phyloP scores from a whole-genome alignment of 495 filamentous ascomycete genomes.

The Pseudevernia furfuracea region DNA sequence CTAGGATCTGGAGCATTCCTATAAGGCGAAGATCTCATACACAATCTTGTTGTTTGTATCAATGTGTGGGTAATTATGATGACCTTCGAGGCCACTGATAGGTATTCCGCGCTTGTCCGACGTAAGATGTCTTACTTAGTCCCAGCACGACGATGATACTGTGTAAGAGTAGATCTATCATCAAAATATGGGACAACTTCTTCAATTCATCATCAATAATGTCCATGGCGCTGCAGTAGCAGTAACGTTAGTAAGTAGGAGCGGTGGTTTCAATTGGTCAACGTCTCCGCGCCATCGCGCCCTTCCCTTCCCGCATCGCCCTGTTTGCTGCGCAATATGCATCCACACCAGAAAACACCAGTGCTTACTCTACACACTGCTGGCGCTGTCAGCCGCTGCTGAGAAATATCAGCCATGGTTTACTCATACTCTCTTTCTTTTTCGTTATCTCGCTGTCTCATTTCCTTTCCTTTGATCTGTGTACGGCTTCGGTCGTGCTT shows the following conservation, averaged over 20 bases:
- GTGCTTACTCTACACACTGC: slow-evolving; percentile 1
- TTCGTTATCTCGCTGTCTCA: background rate
- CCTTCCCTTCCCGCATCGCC: slow-evolving; percentile 2
- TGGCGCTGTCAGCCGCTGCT: background rate
- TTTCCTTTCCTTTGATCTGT: background rate
- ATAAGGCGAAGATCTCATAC: background rate
- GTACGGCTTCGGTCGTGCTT: background rate
- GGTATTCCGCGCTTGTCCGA: background rate
- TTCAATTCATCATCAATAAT: background rate
- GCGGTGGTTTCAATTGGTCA: background rate
- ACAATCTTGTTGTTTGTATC: no score
- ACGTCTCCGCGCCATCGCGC: slow-evolving; percentile 1
- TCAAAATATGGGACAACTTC: background rate
- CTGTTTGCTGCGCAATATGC: slow-evolving; percentile 1
- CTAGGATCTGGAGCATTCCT: background rate
- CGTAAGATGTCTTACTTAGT: background rate
- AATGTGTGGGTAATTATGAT: no score
- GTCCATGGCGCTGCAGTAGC: background rate
- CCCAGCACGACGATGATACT: no score
- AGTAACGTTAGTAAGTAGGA: no score
- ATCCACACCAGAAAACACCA: background rate
- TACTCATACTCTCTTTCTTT: slow-evolving; percentile 3
- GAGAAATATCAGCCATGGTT: background rate
- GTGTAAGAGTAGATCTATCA: background rate
- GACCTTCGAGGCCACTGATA: no score